A percentile compares a stretch with the other conserved stretches of the same genome.
Evolutionary conservation across 805 yeast species (phyloP).

Genomic region (Spathaspora girioi): DNA sequence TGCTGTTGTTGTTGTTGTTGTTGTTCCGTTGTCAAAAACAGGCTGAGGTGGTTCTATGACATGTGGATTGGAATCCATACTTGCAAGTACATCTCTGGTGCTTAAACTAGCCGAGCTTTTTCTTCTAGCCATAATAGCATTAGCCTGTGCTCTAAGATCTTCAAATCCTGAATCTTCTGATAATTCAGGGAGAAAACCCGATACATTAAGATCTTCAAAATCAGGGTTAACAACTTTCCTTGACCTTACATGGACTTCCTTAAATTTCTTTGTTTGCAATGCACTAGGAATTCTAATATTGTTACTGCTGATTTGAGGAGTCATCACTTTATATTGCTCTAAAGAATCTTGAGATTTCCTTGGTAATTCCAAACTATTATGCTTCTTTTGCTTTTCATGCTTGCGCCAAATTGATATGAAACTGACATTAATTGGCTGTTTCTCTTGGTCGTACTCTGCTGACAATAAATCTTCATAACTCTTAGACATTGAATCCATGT

Average conservation of each 20-base stretch:
- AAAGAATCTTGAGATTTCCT: neutral
- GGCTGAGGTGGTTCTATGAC: slow-evolving; percentile 15
- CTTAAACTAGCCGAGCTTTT: slow-evolving; percentile 16
- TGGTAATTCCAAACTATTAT: slow-evolving; percentile 1
- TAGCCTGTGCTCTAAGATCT: slow-evolving; percentile 28
- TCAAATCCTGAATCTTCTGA: slow-evolving; percentile 49
- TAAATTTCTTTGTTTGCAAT: slow-evolving; percentile 28
- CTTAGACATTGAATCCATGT: slow-evolving; percentile 13
- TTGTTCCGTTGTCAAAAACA: neutral
- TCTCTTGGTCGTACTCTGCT: slow-evolving; percentile 37
- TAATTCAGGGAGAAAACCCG: slow-evolving; percentile 43
- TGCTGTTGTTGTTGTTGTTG: slow-evolving; percentile 2
- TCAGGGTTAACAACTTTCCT: slow-evolving; percentile 42
- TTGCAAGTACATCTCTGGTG: slow-evolving; percentile 25
- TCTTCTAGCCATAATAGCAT: slow-evolving; percentile 12
- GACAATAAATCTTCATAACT: slow-evolving; percentile 38
- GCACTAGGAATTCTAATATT: slow-evolving; percentile 21
- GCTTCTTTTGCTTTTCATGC: slow-evolving; percentile 23
- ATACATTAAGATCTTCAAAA: slow-evolving; percentile 37
- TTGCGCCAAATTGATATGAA: slow-evolving; percentile 43
- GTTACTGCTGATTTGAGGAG: neutral
- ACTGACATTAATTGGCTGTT: slow-evolving; percentile 15
- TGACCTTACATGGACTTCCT: slow-evolving; percentile 40
- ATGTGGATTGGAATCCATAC: slow-evolving; percentile 16
- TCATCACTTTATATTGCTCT: neutral